Percentiles rank a stretch among this genome's conserved stretches.
Evolutionary conservation across 352 stramenopile species (phyloP).

Genomic region (Elongisporangium undulatum): DNA sequence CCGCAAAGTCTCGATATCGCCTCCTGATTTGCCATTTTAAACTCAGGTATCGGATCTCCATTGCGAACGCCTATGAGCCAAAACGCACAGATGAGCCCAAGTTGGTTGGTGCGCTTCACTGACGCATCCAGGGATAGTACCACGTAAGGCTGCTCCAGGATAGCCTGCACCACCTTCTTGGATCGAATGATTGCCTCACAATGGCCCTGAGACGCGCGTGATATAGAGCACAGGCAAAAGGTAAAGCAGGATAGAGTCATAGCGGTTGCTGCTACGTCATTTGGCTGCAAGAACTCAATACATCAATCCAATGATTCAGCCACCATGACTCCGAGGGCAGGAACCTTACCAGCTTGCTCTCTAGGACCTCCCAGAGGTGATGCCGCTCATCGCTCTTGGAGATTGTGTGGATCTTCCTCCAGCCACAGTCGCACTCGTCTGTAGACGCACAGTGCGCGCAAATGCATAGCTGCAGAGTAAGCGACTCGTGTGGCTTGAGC

Average conservation of each 20-base stretch:
- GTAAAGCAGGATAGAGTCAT: neutral
- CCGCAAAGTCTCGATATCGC: constrained; percentile 42
- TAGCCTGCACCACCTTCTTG: neutral
- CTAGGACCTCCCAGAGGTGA: constrained; percentile 9
- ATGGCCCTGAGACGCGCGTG: neutral
- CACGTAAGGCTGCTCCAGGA: neutral
- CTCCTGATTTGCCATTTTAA: constrained; percentile 39
- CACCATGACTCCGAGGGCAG: neutral
- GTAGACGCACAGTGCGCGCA: constrained; percentile 7
- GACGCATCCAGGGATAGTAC: constrained; percentile 3
- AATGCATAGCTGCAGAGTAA: neutral
- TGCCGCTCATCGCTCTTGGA: constrained; percentile 5
- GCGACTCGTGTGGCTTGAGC: neutral
- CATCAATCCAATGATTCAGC: neutral
- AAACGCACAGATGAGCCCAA: constrained; percentile 1
- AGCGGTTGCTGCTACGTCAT: neutral
- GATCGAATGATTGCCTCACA: neutral
- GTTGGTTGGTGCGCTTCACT: neutral
- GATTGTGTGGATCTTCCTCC: constrained; percentile 12
- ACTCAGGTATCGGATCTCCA: constrained; percentile 30
- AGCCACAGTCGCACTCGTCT: constrained; percentile 11
- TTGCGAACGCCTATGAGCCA: constrained; percentile 29
- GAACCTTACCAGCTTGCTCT: constrained; percentile 8
- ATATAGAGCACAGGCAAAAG: neutral
- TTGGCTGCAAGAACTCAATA: neutral